These are phyloP conservation scores for Nigrograna mackinnonii DNA, from an alignment of 2,329 filamentous ascomycete genomes.

Conservation along the genomic window DNA sequence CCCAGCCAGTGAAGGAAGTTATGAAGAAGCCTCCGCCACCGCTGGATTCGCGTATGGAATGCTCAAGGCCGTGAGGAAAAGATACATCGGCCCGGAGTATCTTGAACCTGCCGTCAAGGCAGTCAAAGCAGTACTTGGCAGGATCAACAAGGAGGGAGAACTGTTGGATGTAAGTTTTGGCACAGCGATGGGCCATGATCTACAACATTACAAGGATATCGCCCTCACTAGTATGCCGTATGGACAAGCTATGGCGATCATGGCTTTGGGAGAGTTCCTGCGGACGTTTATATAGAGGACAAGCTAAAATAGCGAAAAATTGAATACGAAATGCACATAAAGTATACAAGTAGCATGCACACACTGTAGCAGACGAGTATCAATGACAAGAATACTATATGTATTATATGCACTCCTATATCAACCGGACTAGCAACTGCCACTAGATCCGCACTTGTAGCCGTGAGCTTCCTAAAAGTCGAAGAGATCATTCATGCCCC, in stretches of 20 bases:
- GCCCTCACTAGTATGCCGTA: constrained; percentile 81
- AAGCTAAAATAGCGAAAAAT: no score
- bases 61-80: constrained; percentile 71
- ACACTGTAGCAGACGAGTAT: no score
- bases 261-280: constrained; percentile 76
- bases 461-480: constrained; percentile 8
- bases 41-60: constrained; percentile 82
- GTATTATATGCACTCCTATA: no score
- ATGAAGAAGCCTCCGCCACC: constrained; percentile 76
- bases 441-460: no score
- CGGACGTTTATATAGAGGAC: constrained; percentile 58
- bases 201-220: constrained; percentile 80
- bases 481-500: constrained; percentile 15
- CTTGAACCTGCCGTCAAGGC: constrained; percentile 66
- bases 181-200: constrained; percentile 72
- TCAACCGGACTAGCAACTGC: no score
- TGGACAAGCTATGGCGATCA: constrained; percentile 83
- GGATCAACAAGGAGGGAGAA: constrained; percentile 70
- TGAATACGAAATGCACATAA: no score
- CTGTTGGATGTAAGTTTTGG: constrained; percentile 76
- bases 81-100: constrained; percentile 68
- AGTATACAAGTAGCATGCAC: no score
- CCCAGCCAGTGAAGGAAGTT: constrained; percentile 67
- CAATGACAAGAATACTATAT: no score
- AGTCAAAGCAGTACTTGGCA: constrained; percentile 67